Evolutionary conservation across 78 protist genomes (phyloP), one percentile per base, ranked within the genome.

Genomic region (Chrysochromulina tobinii): DNA sequence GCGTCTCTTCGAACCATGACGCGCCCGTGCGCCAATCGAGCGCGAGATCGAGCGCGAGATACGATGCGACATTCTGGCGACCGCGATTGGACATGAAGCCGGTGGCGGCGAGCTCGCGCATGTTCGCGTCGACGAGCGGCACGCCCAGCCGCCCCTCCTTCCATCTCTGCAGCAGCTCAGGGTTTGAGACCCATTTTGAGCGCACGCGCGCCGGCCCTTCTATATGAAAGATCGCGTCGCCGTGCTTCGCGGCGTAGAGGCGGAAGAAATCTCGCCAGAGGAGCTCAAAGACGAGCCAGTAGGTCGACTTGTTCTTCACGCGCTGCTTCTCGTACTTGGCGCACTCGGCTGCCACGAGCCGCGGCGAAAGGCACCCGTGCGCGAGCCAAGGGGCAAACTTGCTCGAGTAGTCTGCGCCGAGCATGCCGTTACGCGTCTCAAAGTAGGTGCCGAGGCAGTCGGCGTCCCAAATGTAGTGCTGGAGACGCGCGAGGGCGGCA

Each of bases 1-100:
- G 93, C 6, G 51, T 21, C 25, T 1, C 25, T 68, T 94, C 96
- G 59, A 94, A 94, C 72, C 54, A 88, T 1, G 61, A 94, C 0
- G 96, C 96, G 21, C 96, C 96, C 21, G 55, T 5, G 50, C 94
- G 89, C 96, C 96, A 94, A 66, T 94, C 94, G 21, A 94, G 23
- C 20, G 21, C 20, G 21, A 94, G 67, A 66, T 90, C 89, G 83
- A 85, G 91, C 48, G 90, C 83, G n/a, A 94, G 91, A 73, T 84
- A 92, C 59, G 89, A 67, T 25, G 94, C 94, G 17, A 94, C 96
- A 67, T 91, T 94, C 75, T 94, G 96, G 15, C 96, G 59, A 0
- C 94, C 96, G 3, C 96, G 79, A 79, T 94, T 94, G 38, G 88
- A 59, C 96, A 86, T 88, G 90, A 89, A 89, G 53, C 92, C 92